These are phyloP conservation scores for Chlorella ohadii DNA, from an alignment of 139 green algal genomes.

Conservation along the genomic window DNA sequence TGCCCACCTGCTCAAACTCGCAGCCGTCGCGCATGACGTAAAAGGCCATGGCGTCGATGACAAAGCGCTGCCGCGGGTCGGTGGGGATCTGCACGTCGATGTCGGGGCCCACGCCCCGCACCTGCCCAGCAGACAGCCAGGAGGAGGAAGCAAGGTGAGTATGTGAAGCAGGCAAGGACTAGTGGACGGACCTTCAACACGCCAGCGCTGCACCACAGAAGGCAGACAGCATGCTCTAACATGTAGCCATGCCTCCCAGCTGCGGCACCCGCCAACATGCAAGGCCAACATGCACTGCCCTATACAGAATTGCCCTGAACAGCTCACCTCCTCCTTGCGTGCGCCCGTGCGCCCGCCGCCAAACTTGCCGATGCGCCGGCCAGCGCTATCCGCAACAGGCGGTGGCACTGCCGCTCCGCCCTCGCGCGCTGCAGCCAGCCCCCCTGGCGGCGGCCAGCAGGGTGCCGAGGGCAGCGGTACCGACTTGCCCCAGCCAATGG, in stretches of 20 bases:
- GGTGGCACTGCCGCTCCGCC: slow-evolving; percentile 30
- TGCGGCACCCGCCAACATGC: too few species aligned
- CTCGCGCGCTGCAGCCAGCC: slow-evolving; percentile 16
- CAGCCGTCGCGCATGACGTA: slow-evolving; percentile 88
- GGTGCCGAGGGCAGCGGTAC: slow-evolving; percentile 81
- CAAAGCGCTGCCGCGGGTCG: slow-evolving; percentile 77
- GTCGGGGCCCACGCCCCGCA: slow-evolving; percentile 50
- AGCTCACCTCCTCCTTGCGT: slow-evolving; percentile 29
- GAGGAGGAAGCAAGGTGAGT: too few species aligned
- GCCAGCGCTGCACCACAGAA: too few species aligned
- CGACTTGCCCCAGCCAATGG: slow-evolving; percentile 95
- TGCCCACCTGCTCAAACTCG: slow-evolving; percentile 77
- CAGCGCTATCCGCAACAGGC: neutral
- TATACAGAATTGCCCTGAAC: too few species aligned
- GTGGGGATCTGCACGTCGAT: slow-evolving; percentile 72
- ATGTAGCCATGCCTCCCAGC: too few species aligned
- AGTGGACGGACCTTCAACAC: too few species aligned
- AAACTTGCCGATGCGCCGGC: neutral
- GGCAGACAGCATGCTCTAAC: too few species aligned
- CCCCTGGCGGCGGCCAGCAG: slow-evolving; percentile 66
- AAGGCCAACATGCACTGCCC: too few species aligned
- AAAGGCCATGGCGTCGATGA: slow-evolving; percentile 91
- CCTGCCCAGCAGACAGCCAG: too few species aligned
- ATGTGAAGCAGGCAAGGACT: too few species aligned
- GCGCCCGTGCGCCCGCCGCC: slow-evolving; percentile 22